Percentiles rank a stretch among this genome's conserved stretches.
phyloP scores from a whole-genome alignment of 257 asterid species.

The Agastache rugosa region DNA sequence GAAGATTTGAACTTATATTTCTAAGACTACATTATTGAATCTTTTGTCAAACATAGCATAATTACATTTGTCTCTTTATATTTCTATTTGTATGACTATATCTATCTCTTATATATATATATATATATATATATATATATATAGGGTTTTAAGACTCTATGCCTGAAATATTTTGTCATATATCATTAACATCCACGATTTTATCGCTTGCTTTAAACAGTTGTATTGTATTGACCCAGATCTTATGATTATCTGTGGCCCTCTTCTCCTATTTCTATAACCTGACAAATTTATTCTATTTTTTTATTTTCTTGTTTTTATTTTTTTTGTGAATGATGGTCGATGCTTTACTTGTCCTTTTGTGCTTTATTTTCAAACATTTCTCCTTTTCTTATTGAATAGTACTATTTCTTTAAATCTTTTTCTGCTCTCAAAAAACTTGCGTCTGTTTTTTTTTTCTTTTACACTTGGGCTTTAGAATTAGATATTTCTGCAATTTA shows the following conservation, averaged over 20 bases:
- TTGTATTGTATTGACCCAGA: conserved; percentile 35
- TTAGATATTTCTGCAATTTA: too few relatives aligned
- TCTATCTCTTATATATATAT: neutral
- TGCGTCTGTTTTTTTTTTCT: too few relatives aligned
- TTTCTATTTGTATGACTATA: neutral
- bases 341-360: neutral
- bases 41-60: neutral
- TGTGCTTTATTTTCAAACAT: conserved; percentile 8
- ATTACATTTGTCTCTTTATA: neutral
- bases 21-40: neutral
- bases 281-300: conserved; percentile 31
- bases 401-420: neutral
- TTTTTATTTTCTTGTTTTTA: conserved; percentile 1
- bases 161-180: conserved; percentile 3
- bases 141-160: neutral
- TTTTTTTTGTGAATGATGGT: conserved; percentile 19
- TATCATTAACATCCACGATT: neutral
- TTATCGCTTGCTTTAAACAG: conserved; percentile 5
- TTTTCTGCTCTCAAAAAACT: too few relatives aligned
- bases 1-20: neutral
- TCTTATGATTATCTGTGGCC: conserved; percentile 30
- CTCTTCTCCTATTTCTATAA: conserved; percentile 24
- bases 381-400: neutral
- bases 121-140: neutral
- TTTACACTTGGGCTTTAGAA: too few relatives aligned